Percentiles rank a stretch among this genome's conserved stretches.
phyloP scores from a whole-genome alignment of 2,329 filamentous ascomycete genomes.

The Huntiella moniliformis region DNA sequence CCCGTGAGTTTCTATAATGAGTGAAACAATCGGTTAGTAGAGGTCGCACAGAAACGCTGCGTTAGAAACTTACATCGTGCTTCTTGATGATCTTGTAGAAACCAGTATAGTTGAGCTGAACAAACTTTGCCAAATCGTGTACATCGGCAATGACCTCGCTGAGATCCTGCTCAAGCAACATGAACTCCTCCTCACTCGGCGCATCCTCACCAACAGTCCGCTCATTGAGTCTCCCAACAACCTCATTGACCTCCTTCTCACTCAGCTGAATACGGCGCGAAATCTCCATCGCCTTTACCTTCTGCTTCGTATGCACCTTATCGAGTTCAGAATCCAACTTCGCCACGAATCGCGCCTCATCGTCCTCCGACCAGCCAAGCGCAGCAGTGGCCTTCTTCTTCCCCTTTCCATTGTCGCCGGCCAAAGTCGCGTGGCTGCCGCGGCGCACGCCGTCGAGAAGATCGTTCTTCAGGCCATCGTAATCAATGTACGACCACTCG shows the following conservation, averaged over 20 bases:
- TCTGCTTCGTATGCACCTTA: slow-evolving; percentile 94
- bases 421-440: slow-evolving; percentile 18
- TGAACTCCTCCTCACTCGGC: slow-evolving; percentile 79
- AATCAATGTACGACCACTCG: slow-evolving; percentile 96
- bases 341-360: slow-evolving; percentile 75
- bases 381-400: slow-evolving; percentile 18
- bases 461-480: slow-evolving; percentile 77
- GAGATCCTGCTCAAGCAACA: slow-evolving; percentile 80
- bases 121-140: slow-evolving; percentile 94
- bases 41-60: slow-evolving; percentile 3
- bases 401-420: slow-evolving; percentile 16
- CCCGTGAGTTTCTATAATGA: slow-evolving; percentile 63
- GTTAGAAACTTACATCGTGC: slow-evolving; percentile 53
- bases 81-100: slow-evolving; percentile 99
- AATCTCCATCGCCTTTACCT: slow-evolving; percentile 93
- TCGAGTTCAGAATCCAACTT: slow-evolving; percentile 83
- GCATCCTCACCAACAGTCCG: slow-evolving; percentile 33
- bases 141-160: slow-evolving; percentile 98
- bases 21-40: slow-evolving; percentile 13
- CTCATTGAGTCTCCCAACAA: slow-evolving; percentile 56
- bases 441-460: slow-evolving; percentile 47
- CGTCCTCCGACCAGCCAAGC: slow-evolving; percentile 68
- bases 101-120: slow-evolving; percentile 93
- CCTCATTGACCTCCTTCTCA: slow-evolving; percentile 77
- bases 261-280: slow-evolving; percentile 71